phyloP scores from a whole-genome alignment of 2,329 filamentous ascomycete genomes.

The Immersiporthe knoxdaviesiana region DNA sequence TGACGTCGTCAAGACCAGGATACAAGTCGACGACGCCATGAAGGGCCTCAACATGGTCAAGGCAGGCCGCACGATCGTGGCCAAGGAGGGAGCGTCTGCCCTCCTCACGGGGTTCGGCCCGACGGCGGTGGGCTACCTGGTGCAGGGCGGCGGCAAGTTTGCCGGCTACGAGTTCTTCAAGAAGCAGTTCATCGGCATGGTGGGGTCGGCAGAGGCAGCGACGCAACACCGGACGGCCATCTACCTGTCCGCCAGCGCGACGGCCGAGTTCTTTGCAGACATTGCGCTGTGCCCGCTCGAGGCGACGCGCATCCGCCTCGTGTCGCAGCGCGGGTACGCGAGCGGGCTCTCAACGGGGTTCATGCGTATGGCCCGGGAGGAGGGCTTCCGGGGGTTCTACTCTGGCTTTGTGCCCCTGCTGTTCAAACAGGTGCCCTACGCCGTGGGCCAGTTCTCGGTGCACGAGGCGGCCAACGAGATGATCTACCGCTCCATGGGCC shows the following conservation, averaged over 20 bases:
- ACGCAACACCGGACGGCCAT: slow-evolving; percentile 55
- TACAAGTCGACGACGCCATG: slow-evolving; percentile 84
- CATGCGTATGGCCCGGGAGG: slow-evolving; percentile 72
- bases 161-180: slow-evolving; percentile 95
- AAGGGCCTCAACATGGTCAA: slow-evolving; percentile 84
- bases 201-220: slow-evolving; percentile 57
- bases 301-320: slow-evolving; percentile 77
- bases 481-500: slow-evolving; percentile 71
- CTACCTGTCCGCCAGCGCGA: slow-evolving; percentile 73
- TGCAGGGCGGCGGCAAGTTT: slow-evolving; percentile 90
- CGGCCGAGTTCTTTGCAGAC: slow-evolving; percentile 74
- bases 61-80: slow-evolving; percentile 77
- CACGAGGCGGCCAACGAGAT: slow-evolving; percentile 85
- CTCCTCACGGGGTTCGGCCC: slow-evolving; percentile 84
- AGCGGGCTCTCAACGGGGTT: slow-evolving; percentile 73
- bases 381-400: slow-evolving; percentile 84
- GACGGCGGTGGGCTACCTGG: slow-evolving; percentile 84
- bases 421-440: slow-evolving; percentile 91
- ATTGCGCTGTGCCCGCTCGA: slow-evolving; percentile 88
- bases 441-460: slow-evolving; percentile 91
- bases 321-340: slow-evolving; percentile 80
- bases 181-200: slow-evolving; percentile 75
- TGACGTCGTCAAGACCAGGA: slow-evolving; percentile 84
- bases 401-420: slow-evolving; percentile 86
- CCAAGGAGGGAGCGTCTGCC: slow-evolving; percentile 77